phyloP scores from a whole-genome alignment of 2,329 filamentous ascomycete species.

The Talaromyces sp. region DNA sequence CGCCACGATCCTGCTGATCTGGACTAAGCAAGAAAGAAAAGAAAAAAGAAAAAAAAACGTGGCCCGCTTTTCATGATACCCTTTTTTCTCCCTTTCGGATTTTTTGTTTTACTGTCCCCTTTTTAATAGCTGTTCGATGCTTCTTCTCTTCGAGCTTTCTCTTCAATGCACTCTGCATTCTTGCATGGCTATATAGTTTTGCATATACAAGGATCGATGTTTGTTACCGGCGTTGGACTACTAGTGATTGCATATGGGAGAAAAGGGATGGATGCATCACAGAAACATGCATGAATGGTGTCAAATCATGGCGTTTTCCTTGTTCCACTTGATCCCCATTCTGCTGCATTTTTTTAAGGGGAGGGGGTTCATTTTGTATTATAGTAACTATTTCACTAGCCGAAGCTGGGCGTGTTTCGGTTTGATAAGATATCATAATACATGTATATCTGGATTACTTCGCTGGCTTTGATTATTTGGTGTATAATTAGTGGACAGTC shows the following conservation, averaged over 20 bases:
- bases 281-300: background rate
- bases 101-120: background rate
- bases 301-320: background rate
- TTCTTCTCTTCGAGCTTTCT: no score
- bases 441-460: background rate
- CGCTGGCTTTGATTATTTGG: background rate
- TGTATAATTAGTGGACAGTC: no score
- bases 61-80: background rate
- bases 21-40: background rate
- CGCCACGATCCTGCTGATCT: constrained; percentile 34
- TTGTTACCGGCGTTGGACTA: background rate
- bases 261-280: background rate
- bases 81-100: background rate
- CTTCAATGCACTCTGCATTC: background rate
- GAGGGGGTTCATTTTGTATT: background rate
- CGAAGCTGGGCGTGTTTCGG: background rate
- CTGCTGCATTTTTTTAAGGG: background rate
- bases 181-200: constrained; percentile 1
- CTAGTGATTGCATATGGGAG: background rate
- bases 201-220: background rate
- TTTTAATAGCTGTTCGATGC: no score
- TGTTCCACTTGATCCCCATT: background rate
- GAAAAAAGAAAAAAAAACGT: background rate
- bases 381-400: background rate
- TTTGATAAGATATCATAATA: background rate